Conservation (phyloP, 2,329 filamentous ascomycete species). For the Huntiella bhutanensis region DNA sequence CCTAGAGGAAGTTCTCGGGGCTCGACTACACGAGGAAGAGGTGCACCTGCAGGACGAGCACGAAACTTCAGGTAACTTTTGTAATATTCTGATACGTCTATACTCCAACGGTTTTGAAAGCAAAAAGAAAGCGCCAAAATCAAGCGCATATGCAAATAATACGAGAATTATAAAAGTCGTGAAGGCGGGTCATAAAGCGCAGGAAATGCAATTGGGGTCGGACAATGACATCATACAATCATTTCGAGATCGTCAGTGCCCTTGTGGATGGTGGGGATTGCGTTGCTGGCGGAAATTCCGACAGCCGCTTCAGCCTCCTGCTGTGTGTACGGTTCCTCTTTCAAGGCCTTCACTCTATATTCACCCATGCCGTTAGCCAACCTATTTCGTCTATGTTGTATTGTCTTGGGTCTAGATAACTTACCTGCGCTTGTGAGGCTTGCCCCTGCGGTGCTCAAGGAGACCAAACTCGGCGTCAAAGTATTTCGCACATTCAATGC, state of each 20-base stretch:
- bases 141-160: too few species aligned
- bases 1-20: constrained; percentile 15
- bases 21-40: constrained; percentile 11
- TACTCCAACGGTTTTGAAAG: background rate
- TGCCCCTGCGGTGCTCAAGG: constrained; percentile 59
- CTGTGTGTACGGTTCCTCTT: constrained; percentile 71
- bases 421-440: constrained; percentile 81
- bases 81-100: background rate
- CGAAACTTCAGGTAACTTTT: constrained; percentile 19
- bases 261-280: constrained; percentile 6
- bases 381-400: constrained; percentile 13
- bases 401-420: background rate
- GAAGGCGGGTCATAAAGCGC: too few species aligned
- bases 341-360: constrained; percentile 56
- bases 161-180: too few species aligned
- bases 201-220: too few species aligned
- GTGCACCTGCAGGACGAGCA: constrained; percentile 23
- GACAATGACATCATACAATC: constrained; percentile 15
- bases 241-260: constrained; percentile 18
- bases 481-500: constrained; percentile 87
- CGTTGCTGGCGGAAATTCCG: constrained; percentile 54
- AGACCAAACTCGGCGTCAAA: constrained; percentile 73
- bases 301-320: constrained; percentile 68
- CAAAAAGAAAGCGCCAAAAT: too few species aligned
- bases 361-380: constrained; percentile 2